These are phyloP conservation scores for Thalassiosira exigua DNA, from an alignment of 352 stramenopile genomes.

Conservation along the genomic window DNA sequence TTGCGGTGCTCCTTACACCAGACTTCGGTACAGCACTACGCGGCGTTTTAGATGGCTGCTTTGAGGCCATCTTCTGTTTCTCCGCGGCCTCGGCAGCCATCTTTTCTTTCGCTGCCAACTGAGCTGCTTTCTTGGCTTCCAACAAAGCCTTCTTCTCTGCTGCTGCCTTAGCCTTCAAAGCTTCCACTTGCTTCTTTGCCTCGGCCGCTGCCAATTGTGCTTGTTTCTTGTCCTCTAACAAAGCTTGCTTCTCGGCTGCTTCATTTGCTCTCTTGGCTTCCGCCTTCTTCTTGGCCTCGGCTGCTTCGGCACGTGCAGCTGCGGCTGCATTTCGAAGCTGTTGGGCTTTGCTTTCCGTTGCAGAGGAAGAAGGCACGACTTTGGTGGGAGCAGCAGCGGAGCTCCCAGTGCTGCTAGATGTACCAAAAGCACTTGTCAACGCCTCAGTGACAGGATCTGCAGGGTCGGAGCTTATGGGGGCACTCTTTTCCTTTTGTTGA, in stretches of 20 bases:
- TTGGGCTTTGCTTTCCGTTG: slow-evolving; percentile 19
- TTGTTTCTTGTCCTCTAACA: slow-evolving; percentile 1
- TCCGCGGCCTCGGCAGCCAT: too few species aligned
- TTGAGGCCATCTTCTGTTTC: too few species aligned
- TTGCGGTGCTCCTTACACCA: too few species aligned
- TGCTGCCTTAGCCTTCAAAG: background rate
- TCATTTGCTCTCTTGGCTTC: slow-evolving; percentile 14
- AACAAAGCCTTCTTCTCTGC: background rate
- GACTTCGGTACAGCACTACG: too few species aligned
- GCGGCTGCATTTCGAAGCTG: slow-evolving; percentile 39
- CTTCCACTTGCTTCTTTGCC: slow-evolving; percentile 5
- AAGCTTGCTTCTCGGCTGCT: slow-evolving; percentile 11
- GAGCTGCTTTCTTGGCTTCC: too few species aligned
- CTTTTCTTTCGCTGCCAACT: too few species aligned
- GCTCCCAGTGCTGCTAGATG: background rate
- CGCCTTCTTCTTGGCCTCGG: slow-evolving; percentile 27
- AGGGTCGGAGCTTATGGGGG: slow-evolving; percentile 4
- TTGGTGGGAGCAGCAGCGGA: slow-evolving; percentile 5
- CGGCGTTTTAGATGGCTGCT: too few species aligned
- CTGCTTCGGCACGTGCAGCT: slow-evolving; percentile 28
- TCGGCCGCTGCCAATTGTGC: slow-evolving; percentile 6
- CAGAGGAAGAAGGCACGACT: background rate
- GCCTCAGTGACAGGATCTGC: slow-evolving; percentile 17
- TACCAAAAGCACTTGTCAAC: slow-evolving; percentile 13
- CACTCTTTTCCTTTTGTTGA: background rate